phyloP scores from a whole-genome alignment of 345 rosid genomes.

The Passiflora organensis region DNA sequence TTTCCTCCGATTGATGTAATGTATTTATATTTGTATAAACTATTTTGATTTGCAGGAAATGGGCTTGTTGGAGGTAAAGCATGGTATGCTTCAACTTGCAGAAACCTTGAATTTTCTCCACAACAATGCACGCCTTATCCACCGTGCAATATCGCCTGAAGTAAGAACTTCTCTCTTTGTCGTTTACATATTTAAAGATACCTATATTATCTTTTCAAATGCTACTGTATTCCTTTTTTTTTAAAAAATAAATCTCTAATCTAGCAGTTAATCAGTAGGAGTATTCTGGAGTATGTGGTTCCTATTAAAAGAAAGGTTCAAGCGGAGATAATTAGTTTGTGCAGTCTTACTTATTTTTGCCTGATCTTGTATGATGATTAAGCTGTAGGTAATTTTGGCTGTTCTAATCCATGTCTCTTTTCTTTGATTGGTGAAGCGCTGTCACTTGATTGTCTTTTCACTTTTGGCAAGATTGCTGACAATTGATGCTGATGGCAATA shows the following conservation, averaged over 20 bases:
- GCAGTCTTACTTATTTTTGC: too few species aligned
- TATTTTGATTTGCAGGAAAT: conserved; percentile 53
- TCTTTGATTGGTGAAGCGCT: too few species aligned
- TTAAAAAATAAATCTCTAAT: neutral
- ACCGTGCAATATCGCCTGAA: conserved; percentile 94
- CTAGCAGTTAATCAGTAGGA: too few species aligned
- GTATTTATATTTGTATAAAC: neutral
- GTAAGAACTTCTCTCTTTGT: conserved; percentile 23
- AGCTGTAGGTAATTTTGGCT: too few species aligned
- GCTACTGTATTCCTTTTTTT: neutral
- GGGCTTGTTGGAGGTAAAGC: conserved; percentile 92
- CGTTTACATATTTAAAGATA: neutral
- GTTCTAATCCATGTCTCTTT: too few species aligned
- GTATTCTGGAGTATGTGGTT: too few species aligned
- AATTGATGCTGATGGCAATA: too few species aligned
- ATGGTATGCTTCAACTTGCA: conserved; percentile 84
- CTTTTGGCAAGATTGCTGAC: too few species aligned
- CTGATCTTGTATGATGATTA: too few species aligned
- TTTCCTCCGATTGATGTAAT: neutral
- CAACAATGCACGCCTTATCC: conserved; percentile 77
- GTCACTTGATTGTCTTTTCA: too few species aligned
- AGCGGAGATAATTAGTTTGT: too few species aligned
- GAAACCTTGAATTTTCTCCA: conserved; percentile 88
- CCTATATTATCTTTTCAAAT: neutral
- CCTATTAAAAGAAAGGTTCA: too few species aligned